Evolutionary conservation across 1,284 basidiomycete species (phyloP), one percentile per base, ranked within the genome.

Genomic region (Tilletia indica): DNA sequence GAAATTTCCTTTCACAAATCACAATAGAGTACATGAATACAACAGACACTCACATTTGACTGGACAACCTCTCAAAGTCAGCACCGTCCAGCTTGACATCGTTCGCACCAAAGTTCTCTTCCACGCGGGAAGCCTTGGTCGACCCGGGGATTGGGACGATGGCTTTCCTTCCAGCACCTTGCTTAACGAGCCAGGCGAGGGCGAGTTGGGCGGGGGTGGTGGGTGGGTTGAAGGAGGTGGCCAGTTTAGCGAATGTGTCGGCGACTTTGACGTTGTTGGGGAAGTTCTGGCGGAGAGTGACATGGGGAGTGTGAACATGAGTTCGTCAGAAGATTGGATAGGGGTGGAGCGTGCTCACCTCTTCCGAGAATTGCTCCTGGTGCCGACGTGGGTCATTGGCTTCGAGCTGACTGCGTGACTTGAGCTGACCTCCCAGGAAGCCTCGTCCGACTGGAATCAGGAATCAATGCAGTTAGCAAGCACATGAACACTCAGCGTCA

Each of bases 351-450:
- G 36, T 31, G 36, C 58, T 63, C 58, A 63, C 58, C 58, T 63
- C n/a, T 38, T 63, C 58, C 14, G 58, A 63, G 31, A 34, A 63
- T 8, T 68, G 70, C 3, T 72, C 73, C 11, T 72, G 42, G 21
- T 45, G 34, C 3, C 84, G 63, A 1, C 87, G 85, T 72, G 86
- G 85, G 76, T 90, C 89, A 42, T 84, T 87, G 38, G 86, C 85
- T 11, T 86, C 86, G 69, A 90, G 87, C 76, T 90, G 89, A 36
- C 87, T 86, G 2, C 84, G 83, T 8, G 86, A 86, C 82, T 86
- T 87, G 77, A 87, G 86, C 76, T 83, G 82, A 0, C 90, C 90
- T 0, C 89, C 89, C 34, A 91, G 78, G 67, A 92, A 78, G 0
- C 91, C 91, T 42, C 73, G 72, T 3, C 74, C 75, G 4, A 73